Conservation (phyloP, 805 yeast genomes). For the Saccharomycopsis fermentans region DNA sequence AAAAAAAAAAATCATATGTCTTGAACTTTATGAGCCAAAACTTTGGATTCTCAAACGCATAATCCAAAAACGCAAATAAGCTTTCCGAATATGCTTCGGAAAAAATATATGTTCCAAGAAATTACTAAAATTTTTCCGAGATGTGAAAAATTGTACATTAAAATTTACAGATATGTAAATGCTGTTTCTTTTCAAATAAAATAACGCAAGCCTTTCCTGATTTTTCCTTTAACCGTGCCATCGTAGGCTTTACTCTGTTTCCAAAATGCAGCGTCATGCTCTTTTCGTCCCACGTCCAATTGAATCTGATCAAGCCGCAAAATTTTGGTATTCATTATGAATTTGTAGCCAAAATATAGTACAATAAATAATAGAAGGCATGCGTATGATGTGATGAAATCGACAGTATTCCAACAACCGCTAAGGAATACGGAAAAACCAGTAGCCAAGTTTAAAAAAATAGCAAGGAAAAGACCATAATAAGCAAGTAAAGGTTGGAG, state of each 20-base stretch:
- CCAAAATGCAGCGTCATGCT: conserved; percentile 73
- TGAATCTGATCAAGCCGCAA: conserved; percentile 67
- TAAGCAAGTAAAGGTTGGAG: conserved; percentile 61
- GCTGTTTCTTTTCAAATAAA: background rate
- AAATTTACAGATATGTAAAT: no score
- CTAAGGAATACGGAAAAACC: conserved; percentile 53
- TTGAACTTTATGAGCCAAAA: no score
- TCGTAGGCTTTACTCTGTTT: conserved; percentile 49
- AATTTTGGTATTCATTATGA: conserved; percentile 50
- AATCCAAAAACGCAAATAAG: no score
- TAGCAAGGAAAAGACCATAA: conserved; percentile 48
- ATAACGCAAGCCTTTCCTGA: conserved; percentile 2
- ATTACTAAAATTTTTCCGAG: no score
- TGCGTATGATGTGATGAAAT: conserved; percentile 58
- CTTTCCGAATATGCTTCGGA: no score
- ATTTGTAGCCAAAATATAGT: conserved; percentile 45
- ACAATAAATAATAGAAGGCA: conserved; percentile 42
- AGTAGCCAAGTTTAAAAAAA: conserved; percentile 41
- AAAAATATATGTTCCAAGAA: no score
- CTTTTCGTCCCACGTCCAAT: conserved; percentile 76
- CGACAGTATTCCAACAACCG: conserved; percentile 48
- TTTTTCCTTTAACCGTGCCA: conserved; percentile 25
- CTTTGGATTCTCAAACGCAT: no score
- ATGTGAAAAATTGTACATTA: no score
- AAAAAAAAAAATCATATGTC: no score